Conservation (phyloP, 2,329 filamentous ascomycete species). For the Penicillium corylophilum region DNA sequence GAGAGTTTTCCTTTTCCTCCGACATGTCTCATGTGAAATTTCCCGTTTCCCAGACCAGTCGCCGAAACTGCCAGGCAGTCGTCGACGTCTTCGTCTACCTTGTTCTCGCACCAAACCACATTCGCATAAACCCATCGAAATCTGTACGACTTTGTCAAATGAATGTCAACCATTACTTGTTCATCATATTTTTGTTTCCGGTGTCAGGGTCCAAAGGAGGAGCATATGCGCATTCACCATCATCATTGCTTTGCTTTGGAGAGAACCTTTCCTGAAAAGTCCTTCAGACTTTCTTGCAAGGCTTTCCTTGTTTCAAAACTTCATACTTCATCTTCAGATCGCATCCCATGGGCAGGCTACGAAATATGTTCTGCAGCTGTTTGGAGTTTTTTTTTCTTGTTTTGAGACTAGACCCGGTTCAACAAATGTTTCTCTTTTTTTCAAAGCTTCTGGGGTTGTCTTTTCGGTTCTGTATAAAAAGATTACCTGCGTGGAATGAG, state of each 20-base stretch:
- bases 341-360: neutral
- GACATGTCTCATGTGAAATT: neutral
- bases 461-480: slow-evolving; percentile 28
- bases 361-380: neutral
- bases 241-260: slow-evolving; percentile 1
- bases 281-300: neutral
- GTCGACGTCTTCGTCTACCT: neutral
- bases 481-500: slow-evolving; percentile 10
- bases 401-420: slow-evolving; percentile 13
- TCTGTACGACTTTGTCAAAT: slow-evolving; percentile 2
- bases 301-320: neutral
- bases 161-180: neutral
- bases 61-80: neutral
- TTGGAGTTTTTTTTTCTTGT: slow-evolving; percentile 2
- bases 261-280: neutral
- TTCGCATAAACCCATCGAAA: slow-evolving; percentile 4
- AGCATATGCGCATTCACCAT: slow-evolving; percentile 8
- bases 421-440: slow-evolving; percentile 1
- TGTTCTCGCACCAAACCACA: neutral
- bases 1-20: neutral
- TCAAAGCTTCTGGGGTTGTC: slow-evolving; percentile 15
- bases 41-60: neutral
- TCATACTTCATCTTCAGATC: neutral
- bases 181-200: slow-evolving; percentile 3
- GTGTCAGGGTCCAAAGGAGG: slow-evolving; percentile 3